Percentiles rank a stretch among this genome's conserved stretches.
Conservation (phyloP, 345 rosid species). For the Geranium brycei region DNA sequence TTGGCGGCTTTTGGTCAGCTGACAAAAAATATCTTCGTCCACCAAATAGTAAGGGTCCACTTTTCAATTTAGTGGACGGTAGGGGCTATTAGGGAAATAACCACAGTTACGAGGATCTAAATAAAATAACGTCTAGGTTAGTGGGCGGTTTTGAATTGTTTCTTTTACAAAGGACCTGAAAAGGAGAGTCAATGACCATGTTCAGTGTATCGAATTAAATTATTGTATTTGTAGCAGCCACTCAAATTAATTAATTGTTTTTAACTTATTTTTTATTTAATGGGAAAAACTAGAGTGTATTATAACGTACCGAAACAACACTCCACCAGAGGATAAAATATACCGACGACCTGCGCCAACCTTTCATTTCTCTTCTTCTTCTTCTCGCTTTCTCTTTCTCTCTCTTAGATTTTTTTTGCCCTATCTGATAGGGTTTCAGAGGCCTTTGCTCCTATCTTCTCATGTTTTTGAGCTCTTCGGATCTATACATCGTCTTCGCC, state of each 20-base stretch:
- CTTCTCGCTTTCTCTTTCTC: slow-evolving; percentile 1
- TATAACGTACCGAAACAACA: not conserved
- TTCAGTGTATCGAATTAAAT: not conserved
- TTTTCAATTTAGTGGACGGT: too few relatives aligned
- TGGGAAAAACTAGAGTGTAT: too few relatives aligned
- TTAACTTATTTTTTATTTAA: too few relatives aligned
- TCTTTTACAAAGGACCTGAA: not conserved
- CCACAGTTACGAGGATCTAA: not conserved
- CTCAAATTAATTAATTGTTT: not conserved
- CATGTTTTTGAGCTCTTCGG: slow-evolving; percentile 35
- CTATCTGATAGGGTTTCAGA: slow-evolving; percentile 64
- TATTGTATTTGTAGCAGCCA: not conserved
- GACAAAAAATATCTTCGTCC: too few relatives aligned
- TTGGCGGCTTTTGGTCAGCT: too few relatives aligned
- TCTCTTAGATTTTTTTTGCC: slow-evolving; percentile 37
- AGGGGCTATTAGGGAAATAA: too few relatives aligned
- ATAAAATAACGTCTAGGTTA: not conserved
- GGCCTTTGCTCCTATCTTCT: slow-evolving; percentile 22
- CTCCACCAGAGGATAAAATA: not conserved
- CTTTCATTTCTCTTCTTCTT: not conserved
- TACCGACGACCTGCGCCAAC: not conserved
- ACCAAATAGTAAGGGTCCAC: too few relatives aligned
- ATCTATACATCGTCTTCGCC: slow-evolving; percentile 5
- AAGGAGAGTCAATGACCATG: not conserved
- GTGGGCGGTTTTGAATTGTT: not conserved